Conservation (phyloP, 805 yeast genomes). For the Barnettozyma siamensis region DNA sequence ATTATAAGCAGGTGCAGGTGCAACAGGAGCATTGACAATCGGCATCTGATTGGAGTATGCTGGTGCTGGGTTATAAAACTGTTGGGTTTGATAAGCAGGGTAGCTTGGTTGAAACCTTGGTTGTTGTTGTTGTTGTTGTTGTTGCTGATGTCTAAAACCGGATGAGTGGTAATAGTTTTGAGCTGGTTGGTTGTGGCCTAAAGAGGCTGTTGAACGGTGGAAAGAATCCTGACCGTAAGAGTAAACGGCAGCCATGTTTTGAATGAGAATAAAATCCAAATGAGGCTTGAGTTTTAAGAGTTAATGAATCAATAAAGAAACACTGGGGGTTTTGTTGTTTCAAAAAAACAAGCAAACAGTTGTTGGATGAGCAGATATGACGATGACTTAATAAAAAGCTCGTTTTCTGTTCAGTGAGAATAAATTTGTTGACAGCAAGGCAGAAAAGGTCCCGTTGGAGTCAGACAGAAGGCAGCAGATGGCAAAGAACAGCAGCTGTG, state of each 20-base stretch:
- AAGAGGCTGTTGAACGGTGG: slow-evolving; percentile 4
- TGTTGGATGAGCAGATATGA: slow-evolving; percentile 1
- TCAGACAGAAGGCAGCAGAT: neutral
- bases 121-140: neutral
- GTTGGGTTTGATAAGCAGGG: slow-evolving; percentile 2
- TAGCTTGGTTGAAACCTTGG: neutral
- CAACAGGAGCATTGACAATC: slow-evolving; percentile 4
- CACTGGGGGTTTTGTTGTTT: too few species aligned
- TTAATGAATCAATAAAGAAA: too few species aligned
- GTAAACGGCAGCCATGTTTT: slow-evolving; percentile 19
- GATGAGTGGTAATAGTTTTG: neutral
- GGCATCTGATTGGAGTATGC: slow-evolving; percentile 9
- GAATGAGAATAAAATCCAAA: too few species aligned
- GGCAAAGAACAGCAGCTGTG: too few species aligned
- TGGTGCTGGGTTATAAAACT: neutral
- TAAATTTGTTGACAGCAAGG: neutral
- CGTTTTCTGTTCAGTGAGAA: slow-evolving; percentile 19
- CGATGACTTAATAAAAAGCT: slow-evolving; percentile 41
- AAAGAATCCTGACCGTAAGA: slow-evolving; percentile 15
- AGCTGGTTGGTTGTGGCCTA: slow-evolving; percentile 3
- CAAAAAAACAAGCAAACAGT: neutral
- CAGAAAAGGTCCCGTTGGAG: too few species aligned
- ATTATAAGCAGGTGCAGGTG: slow-evolving; percentile 6
- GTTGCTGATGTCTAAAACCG: slow-evolving; percentile 1
- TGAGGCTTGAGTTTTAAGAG: too few species aligned